Conservation (phyloP, 345 rosid species). For the Bretschneidera sinensis region DNA sequence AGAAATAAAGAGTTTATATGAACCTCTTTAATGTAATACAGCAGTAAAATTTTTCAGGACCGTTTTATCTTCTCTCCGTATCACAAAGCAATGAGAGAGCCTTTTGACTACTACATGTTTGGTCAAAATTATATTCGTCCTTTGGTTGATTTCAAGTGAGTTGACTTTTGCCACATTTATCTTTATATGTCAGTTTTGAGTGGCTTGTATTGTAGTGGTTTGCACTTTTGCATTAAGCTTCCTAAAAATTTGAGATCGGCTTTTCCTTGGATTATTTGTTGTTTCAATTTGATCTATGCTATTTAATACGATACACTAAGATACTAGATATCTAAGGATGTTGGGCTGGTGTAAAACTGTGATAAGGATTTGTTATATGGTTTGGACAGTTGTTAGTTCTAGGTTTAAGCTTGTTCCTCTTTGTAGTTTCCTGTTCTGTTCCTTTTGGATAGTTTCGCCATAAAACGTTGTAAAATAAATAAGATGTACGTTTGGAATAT, state of each 20-base stretch:
- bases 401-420: background rate
- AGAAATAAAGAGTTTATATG: constrained; percentile 9
- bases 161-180: constrained; percentile 10
- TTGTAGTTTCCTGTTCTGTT: background rate
- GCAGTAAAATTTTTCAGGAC: constrained; percentile 50
- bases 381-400: too few relatives aligned
- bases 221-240: constrained; percentile 2
- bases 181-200: background rate
- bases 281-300: too few relatives aligned
- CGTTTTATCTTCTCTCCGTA: constrained; percentile 69
- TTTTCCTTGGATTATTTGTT: too few relatives aligned
- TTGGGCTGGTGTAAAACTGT: too few relatives aligned
- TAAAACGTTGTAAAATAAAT: too few relatives aligned
- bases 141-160: constrained; percentile 81
- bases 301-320: too few relatives aligned
- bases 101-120: constrained; percentile 90
- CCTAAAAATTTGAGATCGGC: constrained; percentile 2
- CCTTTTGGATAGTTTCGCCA: too few relatives aligned
- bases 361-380: too few relatives aligned
- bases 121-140: constrained; percentile 94
- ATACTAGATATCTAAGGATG: too few relatives aligned
- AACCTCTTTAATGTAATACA: constrained; percentile 20
- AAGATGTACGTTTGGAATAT: too few relatives aligned
- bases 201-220: background rate
- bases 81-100: constrained; percentile 85